phyloP scores from a whole-genome alignment of 2,329 filamentous ascomycete genomes.

The Colletotrichum filicis region DNA sequence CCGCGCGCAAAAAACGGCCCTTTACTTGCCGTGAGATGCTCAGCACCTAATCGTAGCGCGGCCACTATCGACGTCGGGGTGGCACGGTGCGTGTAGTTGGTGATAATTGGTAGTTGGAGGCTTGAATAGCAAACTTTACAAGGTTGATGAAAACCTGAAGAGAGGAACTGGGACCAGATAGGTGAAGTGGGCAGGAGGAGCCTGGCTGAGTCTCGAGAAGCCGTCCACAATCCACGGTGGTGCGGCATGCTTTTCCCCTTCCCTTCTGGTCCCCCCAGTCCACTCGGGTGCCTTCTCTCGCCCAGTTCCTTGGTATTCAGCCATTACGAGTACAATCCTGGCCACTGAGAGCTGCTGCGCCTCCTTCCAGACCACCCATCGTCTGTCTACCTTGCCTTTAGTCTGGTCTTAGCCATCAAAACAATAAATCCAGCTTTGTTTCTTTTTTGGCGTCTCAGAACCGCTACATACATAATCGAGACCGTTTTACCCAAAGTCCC shows the following conservation, averaged over 20 bases:
- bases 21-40: neutral
- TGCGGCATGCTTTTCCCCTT: neutral
- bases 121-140: neutral
- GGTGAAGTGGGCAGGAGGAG: slow-evolving; percentile 5
- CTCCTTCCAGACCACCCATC: slow-evolving; percentile 12
- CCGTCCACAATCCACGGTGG: neutral
- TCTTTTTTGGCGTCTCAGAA: neutral
- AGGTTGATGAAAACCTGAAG: neutral
- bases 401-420: neutral
- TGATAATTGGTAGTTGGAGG: neutral
- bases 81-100: neutral
- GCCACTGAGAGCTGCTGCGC: slow-evolving; percentile 31
- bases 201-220: slow-evolving; percentile 7
- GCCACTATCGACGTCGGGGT: slow-evolving; percentile 11
- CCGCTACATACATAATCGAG: slow-evolving; percentile 1
- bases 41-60: neutral
- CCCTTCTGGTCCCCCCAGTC: neutral
- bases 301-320: neutral
- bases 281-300: neutral
- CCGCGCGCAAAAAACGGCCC: slow-evolving; percentile 3
- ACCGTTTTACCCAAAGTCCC: neutral
- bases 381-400: neutral
- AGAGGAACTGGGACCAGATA: neutral
- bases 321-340: slow-evolving; percentile 21
- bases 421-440: neutral